Base-by-base conservation (phyloP, 2,329 filamentous ascomycete genomes). In the Bisporella sp. region DNA sequence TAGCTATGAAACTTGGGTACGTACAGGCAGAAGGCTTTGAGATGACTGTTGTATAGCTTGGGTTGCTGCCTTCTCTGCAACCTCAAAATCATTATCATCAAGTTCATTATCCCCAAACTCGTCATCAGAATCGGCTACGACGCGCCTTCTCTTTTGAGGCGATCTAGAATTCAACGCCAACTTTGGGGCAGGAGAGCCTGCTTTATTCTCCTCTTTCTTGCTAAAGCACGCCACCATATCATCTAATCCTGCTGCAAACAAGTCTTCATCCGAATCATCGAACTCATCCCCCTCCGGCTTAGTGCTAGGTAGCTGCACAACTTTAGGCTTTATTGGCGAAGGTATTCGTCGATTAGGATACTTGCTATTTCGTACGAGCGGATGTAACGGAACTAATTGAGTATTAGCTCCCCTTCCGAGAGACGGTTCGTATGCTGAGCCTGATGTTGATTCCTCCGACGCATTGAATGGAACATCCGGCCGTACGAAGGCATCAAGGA, bases 31-130 rank as follows among this genome's bases (percentile, higher is more conserved):
- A 52, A 72, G 50, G 51, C 61, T 58, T 58, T 59, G 57, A 49
- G 61, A 49, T 58, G 59, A 59, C 47, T 61, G 54, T 51, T 61
- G 70, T 64, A 58, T 50, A 41, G 83, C 81, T 70, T 93, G 84
- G 45, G 85, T 89, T 44, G 86, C 85, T 62, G 80, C 81, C 58
- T 84, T 70, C 68, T 90, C 85, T 57, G 82, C 83, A 54, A 85
- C 82, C 60, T 92, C 88, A 62, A 89, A 86, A 67, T 95, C 89
- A 67, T 81, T 73, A 54, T 82, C 75, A 58, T 74, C 77, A 43
- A 82, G 76, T 59, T 81, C 73, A 57, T 75, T 72, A 57, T 77
- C 79, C 44, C 83, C 86, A 72, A 89, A 89, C 61, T 89, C 89
- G 69, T 89, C 87, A 51, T 80, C 85, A 58, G 78, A 82, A 39